Evolutionary conservation across 2,329 filamentous ascomycete species (phyloP).

Genomic region (Aspergillus chevalieri): DNA sequence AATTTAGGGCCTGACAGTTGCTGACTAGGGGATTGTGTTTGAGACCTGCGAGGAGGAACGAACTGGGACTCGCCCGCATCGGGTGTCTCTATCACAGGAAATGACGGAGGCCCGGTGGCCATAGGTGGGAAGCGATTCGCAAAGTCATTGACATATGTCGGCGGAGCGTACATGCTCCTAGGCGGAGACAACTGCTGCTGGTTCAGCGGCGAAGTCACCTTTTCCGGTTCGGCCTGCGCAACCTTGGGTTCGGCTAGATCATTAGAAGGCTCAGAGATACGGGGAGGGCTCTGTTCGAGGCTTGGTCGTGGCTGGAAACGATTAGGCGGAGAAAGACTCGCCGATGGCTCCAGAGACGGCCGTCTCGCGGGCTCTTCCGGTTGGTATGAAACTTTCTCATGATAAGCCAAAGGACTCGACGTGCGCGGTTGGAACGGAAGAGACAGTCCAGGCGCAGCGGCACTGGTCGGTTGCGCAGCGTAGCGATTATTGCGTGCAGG

Average conservation of each 20-base stretch:
- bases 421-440: constrained; percentile 57
- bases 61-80: constrained; percentile 23
- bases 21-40: constrained; percentile 56
- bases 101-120: constrained; percentile 8
- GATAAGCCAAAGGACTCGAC: constrained; percentile 58
- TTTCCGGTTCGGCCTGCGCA: constrained; percentile 1
- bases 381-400: constrained; percentile 33
- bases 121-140: constrained; percentile 23
- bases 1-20: constrained; percentile 45
- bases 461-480: constrained; percentile 31
- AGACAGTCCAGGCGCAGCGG: constrained; percentile 21
- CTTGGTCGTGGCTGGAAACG: constrained; percentile 14
- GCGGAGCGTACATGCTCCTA: constrained; percentile 27
- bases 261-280: constrained; percentile 5
- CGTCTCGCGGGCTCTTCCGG: constrained; percentile 16
- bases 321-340: constrained; percentile 15
- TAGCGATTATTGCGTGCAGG: constrained; percentile 32
- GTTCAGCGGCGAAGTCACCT: constrained; percentile 5
- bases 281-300: constrained; percentile 13
- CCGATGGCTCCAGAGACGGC: constrained; percentile 20
- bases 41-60: constrained; percentile 44
- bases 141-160: constrained; percentile 27
- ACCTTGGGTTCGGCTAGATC: constrained; percentile 3
- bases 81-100: constrained; percentile 7
- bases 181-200: constrained; percentile 21